Conservation (phyloP, 176 grass and related monocot species). For the Alopecurus myosuroides region DNA sequence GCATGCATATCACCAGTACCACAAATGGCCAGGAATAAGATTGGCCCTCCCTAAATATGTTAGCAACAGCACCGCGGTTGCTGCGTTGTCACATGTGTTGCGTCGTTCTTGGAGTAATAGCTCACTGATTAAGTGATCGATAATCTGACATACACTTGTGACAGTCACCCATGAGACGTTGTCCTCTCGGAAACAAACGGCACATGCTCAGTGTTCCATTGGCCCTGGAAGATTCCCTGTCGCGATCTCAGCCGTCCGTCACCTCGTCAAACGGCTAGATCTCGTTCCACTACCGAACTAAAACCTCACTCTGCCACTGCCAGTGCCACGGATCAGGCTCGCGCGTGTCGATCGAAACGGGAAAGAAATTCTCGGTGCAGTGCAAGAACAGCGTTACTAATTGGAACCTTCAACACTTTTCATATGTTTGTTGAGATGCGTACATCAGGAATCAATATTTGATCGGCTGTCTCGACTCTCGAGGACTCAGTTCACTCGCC, state of each 20-base stretch:
- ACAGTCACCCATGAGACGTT: neutral
- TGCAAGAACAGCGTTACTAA: neutral
- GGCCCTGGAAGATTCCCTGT: neutral
- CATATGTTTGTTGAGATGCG: neutral
- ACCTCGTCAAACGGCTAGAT: neutral
- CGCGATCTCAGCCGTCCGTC: neutral
- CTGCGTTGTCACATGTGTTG: no score
- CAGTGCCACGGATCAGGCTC: neutral
- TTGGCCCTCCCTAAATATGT: no score
- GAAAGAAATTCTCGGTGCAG: neutral
- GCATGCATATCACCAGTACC: no score
- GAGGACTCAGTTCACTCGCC: conserved; percentile 42
- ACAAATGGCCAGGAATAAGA: no score
- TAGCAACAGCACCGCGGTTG: no score
- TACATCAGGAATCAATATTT: neutral
- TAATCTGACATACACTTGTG: neutral
- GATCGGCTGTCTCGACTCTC: neutral
- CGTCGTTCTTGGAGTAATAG: no score
- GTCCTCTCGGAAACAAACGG: neutral
- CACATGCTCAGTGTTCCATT: neutral
- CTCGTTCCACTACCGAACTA: neutral
- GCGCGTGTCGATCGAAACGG: neutral
- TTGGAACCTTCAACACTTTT: neutral
- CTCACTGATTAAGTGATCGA: no score
- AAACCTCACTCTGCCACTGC: neutral